Evolutionary conservation across 1,284 basidiomycete species (phyloP).

Genomic region (Wallemia hederae): DNA sequence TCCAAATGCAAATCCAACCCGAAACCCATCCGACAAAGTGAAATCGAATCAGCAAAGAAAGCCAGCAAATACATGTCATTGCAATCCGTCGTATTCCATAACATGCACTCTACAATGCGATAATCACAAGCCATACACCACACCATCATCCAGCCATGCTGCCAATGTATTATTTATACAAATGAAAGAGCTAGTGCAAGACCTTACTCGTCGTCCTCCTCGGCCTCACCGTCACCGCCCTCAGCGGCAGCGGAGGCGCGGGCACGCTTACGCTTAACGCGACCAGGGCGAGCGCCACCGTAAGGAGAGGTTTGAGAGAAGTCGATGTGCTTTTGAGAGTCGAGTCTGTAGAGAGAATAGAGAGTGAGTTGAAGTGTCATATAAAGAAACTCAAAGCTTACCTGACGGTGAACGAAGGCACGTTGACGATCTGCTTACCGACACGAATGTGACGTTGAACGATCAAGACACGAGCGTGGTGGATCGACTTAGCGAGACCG

Average conservation of each 20-base stretch:
- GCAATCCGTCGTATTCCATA: too few species aligned
- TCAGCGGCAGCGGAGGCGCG: slow-evolving; percentile 73
- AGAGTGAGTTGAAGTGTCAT: not conserved
- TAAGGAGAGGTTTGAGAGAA: slow-evolving; percentile 92
- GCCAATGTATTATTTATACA: too few species aligned
- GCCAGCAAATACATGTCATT: too few species aligned
- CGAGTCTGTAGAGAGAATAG: slow-evolving; percentile 25
- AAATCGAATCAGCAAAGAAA: too few species aligned
- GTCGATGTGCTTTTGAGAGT: slow-evolving; percentile 97
- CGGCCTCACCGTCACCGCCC: slow-evolving; percentile 64
- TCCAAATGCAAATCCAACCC: too few species aligned
- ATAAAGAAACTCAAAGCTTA: slow-evolving; percentile 14
- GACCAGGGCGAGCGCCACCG: slow-evolving; percentile 84
- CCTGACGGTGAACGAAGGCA: slow-evolving; percentile 88
- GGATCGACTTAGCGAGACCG: slow-evolving; percentile 90
- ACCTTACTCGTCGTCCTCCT: slow-evolving; percentile 34
- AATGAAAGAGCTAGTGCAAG: not conserved
- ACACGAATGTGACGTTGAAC: slow-evolving; percentile 73
- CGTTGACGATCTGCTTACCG: slow-evolving; percentile 98
- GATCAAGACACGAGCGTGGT: slow-evolving; percentile 95
- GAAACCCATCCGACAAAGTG: too few species aligned
- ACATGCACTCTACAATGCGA: too few species aligned
- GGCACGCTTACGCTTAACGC: slow-evolving; percentile 97
- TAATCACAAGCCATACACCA: too few species aligned
- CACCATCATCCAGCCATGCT: too few species aligned